These are phyloP conservation scores for Globisporangium emineosum DNA, from an alignment of 352 stramenopile species.

Conservation along the genomic window DNA sequence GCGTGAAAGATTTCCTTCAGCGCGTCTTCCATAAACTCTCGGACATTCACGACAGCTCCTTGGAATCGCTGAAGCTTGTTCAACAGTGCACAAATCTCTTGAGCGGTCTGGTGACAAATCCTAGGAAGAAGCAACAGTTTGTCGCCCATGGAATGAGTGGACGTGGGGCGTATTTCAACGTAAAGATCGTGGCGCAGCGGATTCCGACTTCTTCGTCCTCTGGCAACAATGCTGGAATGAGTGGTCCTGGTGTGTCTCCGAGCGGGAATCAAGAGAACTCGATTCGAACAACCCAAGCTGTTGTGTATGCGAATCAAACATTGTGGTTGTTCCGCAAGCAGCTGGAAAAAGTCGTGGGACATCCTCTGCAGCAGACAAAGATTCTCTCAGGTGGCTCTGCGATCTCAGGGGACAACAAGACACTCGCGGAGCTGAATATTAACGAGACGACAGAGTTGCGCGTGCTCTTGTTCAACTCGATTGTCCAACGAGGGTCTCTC, in stretches of 20 bases:
- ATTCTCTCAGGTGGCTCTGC: slow-evolving; percentile 65
- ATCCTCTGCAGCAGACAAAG: slow-evolving; percentile 82
- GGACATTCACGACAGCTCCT: slow-evolving; percentile 41
- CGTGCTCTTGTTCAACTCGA: slow-evolving; percentile 78
- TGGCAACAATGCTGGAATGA: slow-evolving; percentile 20
- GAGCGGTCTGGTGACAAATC: slow-evolving; percentile 58
- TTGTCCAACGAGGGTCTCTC: slow-evolving; percentile 52
- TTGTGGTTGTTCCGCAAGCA: slow-evolving; percentile 69
- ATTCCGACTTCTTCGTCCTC: slow-evolving; percentile 57
- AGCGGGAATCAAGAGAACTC: slow-evolving; percentile 43
- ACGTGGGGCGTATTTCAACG: slow-evolving; percentile 67
- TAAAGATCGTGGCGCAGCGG: slow-evolving; percentile 79
- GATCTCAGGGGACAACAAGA: slow-evolving; percentile 79
- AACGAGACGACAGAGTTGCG: slow-evolving; percentile 73
- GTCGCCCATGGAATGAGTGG: slow-evolving; percentile 67
- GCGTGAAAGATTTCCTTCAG: slow-evolving; percentile 76
- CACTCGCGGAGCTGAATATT: slow-evolving; percentile 74
- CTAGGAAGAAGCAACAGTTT: slow-evolving; percentile 45
- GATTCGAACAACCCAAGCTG: slow-evolving; percentile 53
- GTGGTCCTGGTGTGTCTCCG: slow-evolving; percentile 15
- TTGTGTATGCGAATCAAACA: slow-evolving; percentile 78
- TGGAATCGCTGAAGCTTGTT: slow-evolving; percentile 62
- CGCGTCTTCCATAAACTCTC: slow-evolving; percentile 75
- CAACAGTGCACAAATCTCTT: slow-evolving; percentile 75
- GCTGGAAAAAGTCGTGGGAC: slow-evolving; percentile 62